phyloP scores from a whole-genome alignment of 208 protist species.

The Wallacemonas sp. region DNA sequence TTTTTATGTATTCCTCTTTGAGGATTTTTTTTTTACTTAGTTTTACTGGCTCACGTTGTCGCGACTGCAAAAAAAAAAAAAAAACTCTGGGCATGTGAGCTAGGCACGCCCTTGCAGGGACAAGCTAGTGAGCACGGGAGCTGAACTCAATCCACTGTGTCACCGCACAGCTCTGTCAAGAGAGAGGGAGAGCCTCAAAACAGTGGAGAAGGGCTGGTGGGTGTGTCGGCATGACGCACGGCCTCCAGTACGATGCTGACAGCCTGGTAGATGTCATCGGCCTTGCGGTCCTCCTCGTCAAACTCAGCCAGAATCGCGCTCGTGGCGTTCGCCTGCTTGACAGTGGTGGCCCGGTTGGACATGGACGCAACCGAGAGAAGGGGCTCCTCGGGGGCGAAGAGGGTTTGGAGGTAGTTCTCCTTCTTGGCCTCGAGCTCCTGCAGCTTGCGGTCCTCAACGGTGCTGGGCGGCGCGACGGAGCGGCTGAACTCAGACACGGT shows the following conservation, averaged over 20 bases:
- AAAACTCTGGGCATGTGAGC: too few species aligned
- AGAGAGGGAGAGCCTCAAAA: conserved; percentile 1
- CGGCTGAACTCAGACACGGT: conserved; percentile 9
- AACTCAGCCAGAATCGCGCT: conserved; percentile 12
- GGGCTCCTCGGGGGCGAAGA: conserved; percentile 6
- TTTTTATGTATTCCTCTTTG: too few species aligned
- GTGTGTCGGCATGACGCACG: conserved; percentile 4
- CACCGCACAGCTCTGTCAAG: too few species aligned
- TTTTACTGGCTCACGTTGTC: background rate
- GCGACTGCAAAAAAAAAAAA: too few species aligned
- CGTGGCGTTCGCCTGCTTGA: background rate
- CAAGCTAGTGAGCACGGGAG: too few species aligned
- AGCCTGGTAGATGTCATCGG: conserved; percentile 14
- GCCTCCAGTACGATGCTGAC: conserved; percentile 14
- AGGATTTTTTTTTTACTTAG: background rate
- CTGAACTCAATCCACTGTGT: too few species aligned
- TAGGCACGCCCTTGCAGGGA: too few species aligned
- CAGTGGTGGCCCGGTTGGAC: background rate
- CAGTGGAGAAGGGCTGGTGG: conserved; percentile 5
- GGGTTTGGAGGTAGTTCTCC: conserved; percentile 10
- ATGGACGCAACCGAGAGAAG: background rate
- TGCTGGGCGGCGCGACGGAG: conserved; percentile 11
- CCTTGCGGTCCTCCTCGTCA: conserved; percentile 13
- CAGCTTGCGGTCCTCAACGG: conserved; percentile 34
- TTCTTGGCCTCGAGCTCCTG: conserved; percentile 13